Evolutionary conservation across 225 moss, liverwort and hornwort species (phyloP).

Genomic region (Polytrichum formosum): DNA sequence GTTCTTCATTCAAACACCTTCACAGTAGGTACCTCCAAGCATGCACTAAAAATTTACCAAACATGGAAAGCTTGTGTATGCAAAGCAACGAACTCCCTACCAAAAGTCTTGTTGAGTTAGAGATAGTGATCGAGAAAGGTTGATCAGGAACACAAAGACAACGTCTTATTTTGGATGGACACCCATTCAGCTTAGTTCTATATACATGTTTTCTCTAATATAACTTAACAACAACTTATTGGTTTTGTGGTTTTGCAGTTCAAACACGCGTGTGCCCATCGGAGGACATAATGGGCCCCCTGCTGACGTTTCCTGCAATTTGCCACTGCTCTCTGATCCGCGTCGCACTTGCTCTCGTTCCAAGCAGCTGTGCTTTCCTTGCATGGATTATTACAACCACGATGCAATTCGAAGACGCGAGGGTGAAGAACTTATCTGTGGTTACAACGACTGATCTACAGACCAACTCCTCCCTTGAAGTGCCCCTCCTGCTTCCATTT

Average conservation of each 20-base stretch:
- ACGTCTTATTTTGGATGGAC: no score
- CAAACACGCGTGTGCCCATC: conserved; percentile 41
- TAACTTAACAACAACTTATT: no score
- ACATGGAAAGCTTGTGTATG: no score
- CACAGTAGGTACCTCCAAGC: no score
- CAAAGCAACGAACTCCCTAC: no score
- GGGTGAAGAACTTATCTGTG: conserved; percentile 13
- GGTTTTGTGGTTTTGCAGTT: conserved; percentile 6
- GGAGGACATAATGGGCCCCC: conserved; percentile 21
- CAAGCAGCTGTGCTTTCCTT: conserved; percentile 69
- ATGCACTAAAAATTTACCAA: no score
- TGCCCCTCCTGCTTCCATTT: conserved; percentile 27
- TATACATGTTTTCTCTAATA: no score
- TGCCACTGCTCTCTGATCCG: conserved; percentile 75
- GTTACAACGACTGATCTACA: conserved; percentile 15
- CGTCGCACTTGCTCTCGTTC: conserved; percentile 67
- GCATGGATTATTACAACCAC: conserved; percentile 66
- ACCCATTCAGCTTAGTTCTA: no score
- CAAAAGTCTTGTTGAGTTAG: no score
- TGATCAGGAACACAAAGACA: no score
- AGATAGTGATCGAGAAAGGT: no score
- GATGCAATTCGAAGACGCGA: conserved; percentile 51
- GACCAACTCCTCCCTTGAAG: conserved; percentile 16
- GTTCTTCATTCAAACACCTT: no score
- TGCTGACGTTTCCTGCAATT: conserved; percentile 45